Evolutionary conservation across 1,284 basidiomycete genomes (phyloP).

Genomic region (Agroathelia rolfsii): DNA sequence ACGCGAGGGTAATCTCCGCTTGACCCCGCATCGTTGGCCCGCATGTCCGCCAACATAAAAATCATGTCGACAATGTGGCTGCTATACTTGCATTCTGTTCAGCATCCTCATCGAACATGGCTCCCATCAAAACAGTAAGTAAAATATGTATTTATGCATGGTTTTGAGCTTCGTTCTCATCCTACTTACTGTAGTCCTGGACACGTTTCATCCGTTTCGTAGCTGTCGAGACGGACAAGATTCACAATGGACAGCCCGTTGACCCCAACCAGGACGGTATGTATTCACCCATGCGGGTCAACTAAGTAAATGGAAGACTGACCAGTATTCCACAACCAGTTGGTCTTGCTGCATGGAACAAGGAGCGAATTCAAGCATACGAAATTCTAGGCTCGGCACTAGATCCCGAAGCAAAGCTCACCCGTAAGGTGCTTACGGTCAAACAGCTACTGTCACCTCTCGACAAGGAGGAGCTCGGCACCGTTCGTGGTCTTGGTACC

Average conservation of each 20-base stretch:
- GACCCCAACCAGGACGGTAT: slow-evolving; percentile 56
- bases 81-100: slow-evolving; percentile 3
- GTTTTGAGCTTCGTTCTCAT: background rate
- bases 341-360: slow-evolving; percentile 50
- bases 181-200: slow-evolving; percentile 44
- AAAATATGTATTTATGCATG: background rate
- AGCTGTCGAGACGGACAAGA: slow-evolving; percentile 61
- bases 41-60: slow-evolving; percentile 8
- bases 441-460: slow-evolving; percentile 64
- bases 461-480: slow-evolving; percentile 48
- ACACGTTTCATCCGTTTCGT: slow-evolving; percentile 76
- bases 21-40: slow-evolving; percentile 2
- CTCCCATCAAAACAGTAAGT: slow-evolving; percentile 51
- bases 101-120: slow-evolving; percentile 28
- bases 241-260: slow-evolving; percentile 73
- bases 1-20: no score
- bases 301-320: no score
- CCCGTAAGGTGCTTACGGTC: slow-evolving; percentile 55
- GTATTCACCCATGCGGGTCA: slow-evolving; percentile 11
- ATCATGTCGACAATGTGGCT: slow-evolving; percentile 9
- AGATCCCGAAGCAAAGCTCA: slow-evolving; percentile 52
- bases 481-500: slow-evolving; percentile 71
- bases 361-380: slow-evolving; percentile 48
- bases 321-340: slow-evolving; percentile 42
- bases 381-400: slow-evolving; percentile 62